Conservation (phyloP, 2,329 filamentous ascomycete species). For the Beauveria brongniartii region DNA sequence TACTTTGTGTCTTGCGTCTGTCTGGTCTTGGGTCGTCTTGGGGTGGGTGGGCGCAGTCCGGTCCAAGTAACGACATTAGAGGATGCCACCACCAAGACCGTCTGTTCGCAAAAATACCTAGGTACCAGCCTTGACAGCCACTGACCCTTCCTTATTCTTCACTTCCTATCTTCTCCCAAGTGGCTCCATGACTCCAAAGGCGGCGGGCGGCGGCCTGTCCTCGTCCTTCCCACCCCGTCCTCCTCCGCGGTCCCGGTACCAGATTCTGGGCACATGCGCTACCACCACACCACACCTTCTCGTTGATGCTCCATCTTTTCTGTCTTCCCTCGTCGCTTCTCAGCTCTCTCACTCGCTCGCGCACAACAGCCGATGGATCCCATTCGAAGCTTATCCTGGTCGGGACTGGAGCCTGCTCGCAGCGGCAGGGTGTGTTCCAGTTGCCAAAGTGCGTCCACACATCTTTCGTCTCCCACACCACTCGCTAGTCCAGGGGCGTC, state of each 20-base stretch:
- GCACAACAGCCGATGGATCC: neutral
- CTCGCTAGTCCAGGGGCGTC: constrained; percentile 6
- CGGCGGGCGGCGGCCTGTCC: neutral
- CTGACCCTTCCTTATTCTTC: neutral
- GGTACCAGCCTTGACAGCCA: neutral
- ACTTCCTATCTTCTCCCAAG: too few species aligned
- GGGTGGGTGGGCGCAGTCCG: neutral
- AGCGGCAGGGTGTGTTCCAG: neutral
- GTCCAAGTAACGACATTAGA: neutral
- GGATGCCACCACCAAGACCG: neutral
- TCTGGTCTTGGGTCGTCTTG: neutral
- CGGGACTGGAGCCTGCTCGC: neutral
- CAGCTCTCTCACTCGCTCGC: neutral
- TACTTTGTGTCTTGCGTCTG: neutral
- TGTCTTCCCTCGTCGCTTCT: neutral
- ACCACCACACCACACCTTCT: neutral
- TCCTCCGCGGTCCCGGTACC: constrained; percentile 3
- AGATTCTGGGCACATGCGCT: constrained; percentile 4
- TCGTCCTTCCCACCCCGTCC: neutral
- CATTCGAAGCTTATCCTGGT: neutral
- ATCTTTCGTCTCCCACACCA: neutral
- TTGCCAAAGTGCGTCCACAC: neutral
- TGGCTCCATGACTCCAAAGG: neutral
- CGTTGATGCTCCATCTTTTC: neutral
- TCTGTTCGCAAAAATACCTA: neutral